phyloP scores from a whole-genome alignment of 495 filamentous ascomycete species.

The Aspergillus nanangensis region DNA sequence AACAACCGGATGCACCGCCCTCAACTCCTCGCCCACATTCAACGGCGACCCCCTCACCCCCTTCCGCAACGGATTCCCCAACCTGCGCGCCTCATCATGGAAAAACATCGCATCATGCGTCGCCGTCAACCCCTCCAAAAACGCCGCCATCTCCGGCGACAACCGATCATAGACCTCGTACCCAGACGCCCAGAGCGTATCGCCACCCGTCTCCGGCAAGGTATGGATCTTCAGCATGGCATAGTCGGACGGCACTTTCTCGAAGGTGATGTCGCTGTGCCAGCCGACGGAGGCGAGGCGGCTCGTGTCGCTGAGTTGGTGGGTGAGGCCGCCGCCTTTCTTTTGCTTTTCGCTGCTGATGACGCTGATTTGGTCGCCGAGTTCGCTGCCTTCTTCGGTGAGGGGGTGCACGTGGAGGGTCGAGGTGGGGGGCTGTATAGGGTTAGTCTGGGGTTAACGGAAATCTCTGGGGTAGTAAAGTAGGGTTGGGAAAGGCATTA shows the following conservation, averaged over 20 bases:
- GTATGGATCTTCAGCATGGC: constrained; percentile 54
- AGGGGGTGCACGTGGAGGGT: constrained; percentile 66
- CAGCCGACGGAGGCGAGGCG: constrained; percentile 43
- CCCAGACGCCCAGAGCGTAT: constrained; percentile 44
- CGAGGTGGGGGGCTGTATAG: constrained; percentile 49
- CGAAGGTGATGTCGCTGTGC: constrained; percentile 69
- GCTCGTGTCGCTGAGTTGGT: constrained; percentile 28
- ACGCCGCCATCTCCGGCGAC: constrained; percentile 54
- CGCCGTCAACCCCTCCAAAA: constrained; percentile 64
- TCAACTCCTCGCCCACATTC: constrained; percentile 58
- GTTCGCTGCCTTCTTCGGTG: constrained; percentile 32
- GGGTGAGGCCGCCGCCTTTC: constrained; percentile 30
- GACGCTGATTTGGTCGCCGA: constrained; percentile 34
- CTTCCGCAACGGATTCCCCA: constrained; percentile 22
- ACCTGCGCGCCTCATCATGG: constrained; percentile 27
- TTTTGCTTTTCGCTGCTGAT: constrained; percentile 36
- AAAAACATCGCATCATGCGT: constrained; percentile 54
- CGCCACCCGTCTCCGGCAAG: constrained; percentile 69
- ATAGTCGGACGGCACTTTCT: constrained; percentile 63
- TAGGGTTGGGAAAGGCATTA: constrained; percentile 16
- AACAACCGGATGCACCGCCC: constrained; percentile 64
- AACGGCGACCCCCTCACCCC: constrained; percentile 41
- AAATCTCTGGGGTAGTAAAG: constrained; percentile 48
- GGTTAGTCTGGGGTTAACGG: constrained; percentile 21
- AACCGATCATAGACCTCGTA: constrained; percentile 61